phyloP scores from a whole-genome alignment of 768 basidiomycete species.

The Boletus insuetus region DNA sequence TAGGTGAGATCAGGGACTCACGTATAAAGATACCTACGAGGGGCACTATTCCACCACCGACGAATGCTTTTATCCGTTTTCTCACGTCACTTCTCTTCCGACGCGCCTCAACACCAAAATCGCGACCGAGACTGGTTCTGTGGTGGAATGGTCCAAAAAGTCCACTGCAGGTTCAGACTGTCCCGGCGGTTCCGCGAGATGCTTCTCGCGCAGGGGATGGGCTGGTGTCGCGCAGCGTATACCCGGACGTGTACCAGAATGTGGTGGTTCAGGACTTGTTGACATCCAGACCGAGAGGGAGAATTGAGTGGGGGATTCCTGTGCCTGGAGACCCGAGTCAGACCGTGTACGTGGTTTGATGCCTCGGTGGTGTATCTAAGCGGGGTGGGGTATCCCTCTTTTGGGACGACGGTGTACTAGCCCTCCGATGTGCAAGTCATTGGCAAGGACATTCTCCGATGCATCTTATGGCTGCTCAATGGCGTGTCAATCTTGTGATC shows the following conservation, averaged over 20 bases:
- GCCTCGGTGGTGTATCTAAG: constrained; percentile 84
- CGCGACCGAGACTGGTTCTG: constrained; percentile 71
- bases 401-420: constrained; percentile 48
- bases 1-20: no score
- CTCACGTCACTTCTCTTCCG: constrained; percentile 23
- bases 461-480: constrained; percentile 7
- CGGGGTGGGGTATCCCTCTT: constrained; percentile 58
- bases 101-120: constrained; percentile 31
- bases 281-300: constrained; percentile 71
- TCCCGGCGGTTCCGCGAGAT: constrained; percentile 59
- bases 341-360: constrained; percentile 94
- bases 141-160: constrained; percentile 82
- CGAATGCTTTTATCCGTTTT: constrained; percentile 73
- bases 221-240: constrained; percentile 36
- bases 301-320: constrained; percentile 80
- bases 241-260: constrained; percentile 55
- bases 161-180: constrained; percentile 87
- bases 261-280: constrained; percentile 62
- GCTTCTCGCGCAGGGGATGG: constrained; percentile 43
- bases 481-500: background rate
- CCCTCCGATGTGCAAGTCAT: constrained; percentile 83
- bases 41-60: constrained; percentile 94
- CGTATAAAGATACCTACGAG: constrained; percentile 80
- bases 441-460: constrained; percentile 92
- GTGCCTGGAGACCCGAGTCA: constrained; percentile 79